Conservation (phyloP, 345 rosid genomes). For the Tarenaya hassleriana region DNA sequence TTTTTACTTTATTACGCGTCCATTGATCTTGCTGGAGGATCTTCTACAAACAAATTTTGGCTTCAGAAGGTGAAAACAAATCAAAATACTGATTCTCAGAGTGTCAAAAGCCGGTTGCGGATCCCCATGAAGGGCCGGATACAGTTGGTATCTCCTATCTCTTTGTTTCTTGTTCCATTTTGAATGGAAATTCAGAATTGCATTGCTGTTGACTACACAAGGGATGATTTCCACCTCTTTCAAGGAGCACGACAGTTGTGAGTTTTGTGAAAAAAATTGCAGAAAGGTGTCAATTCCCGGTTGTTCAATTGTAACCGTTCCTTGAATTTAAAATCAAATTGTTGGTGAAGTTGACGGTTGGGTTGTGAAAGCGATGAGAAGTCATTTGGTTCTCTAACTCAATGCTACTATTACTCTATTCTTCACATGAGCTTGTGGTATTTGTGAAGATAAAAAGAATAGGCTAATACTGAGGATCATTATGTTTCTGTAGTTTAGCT, state of each 20-base stretch:
- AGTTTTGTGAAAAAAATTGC: too few relatives aligned
- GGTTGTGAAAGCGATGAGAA: too few relatives aligned
- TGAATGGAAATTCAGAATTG: background rate
- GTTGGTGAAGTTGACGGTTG: too few relatives aligned
- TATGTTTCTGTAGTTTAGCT: background rate
- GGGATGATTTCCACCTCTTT: background rate
- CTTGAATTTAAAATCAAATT: too few relatives aligned
- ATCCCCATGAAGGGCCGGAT: slow-evolving; percentile 94
- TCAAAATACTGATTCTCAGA: slow-evolving; percentile 54
- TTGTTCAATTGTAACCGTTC: too few relatives aligned
- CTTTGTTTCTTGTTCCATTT: slow-evolving; percentile 12
- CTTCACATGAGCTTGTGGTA: too few relatives aligned
- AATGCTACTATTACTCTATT: too few relatives aligned
- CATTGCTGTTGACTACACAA: background rate
- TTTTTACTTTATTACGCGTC: slow-evolving; percentile 70
- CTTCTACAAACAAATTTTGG: slow-evolving; percentile 42
- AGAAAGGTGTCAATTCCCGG: too few relatives aligned
- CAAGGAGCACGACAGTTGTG: too few relatives aligned
- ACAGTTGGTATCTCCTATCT: slow-evolving; percentile 55
- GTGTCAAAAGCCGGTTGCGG: slow-evolving; percentile 55
- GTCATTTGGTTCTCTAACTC: too few relatives aligned
- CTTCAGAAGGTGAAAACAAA: slow-evolving; percentile 49
- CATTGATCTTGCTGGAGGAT: slow-evolving; percentile 65
- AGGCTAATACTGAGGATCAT: slow-evolving; percentile 2
- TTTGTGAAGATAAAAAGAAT: background rate